A percentile compares a stretch with the other conserved stretches of the same genome.
phyloP scores from a whole-genome alignment of 1,284 basidiomycete genomes.

The Leucoagaricus sp. region DNA sequence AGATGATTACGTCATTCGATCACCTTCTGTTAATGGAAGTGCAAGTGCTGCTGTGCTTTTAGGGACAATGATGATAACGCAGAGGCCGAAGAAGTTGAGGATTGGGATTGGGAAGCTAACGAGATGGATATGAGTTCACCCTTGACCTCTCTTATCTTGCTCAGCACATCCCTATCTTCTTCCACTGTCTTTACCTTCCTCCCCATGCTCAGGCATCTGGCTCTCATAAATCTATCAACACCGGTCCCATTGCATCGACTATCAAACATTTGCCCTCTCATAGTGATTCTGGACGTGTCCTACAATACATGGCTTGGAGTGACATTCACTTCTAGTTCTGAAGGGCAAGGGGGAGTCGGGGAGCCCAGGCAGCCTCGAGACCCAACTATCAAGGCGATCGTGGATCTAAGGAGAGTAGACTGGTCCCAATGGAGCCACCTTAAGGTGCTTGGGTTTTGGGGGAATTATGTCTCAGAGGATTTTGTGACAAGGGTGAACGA shows the following conservation, averaged over 20 bases:
- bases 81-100: not conserved
- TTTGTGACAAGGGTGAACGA: conserved; percentile 50
- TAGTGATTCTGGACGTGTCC: conserved; percentile 66
- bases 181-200: conserved; percentile 51
- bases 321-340: conserved; percentile 21
- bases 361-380: conserved; percentile 15
- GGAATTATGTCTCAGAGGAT: conserved; percentile 43
- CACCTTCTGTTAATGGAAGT: not conserved
- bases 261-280: conserved; percentile 58
- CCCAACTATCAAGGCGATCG: conserved; percentile 31
- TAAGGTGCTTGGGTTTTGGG: conserved; percentile 53
- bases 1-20: conserved; percentile 38
- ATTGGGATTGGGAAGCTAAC: conserved; percentile 37
- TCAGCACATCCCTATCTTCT: conserved; percentile 42
- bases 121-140: conserved; percentile 15
- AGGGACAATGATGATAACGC: not conserved
- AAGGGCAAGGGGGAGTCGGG: conserved; percentile 33
- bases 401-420: conserved; percentile 49
- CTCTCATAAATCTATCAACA: conserved; percentile 52
- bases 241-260: conserved; percentile 57
- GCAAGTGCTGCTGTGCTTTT: too few species aligned
- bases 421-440: conserved; percentile 57
- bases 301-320: conserved; percentile 61
- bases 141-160: conserved; percentile 24
- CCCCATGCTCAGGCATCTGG: conserved; percentile 58